phyloP scores from a whole-genome alignment of 148 eudicot species.

The Dianthus caryophyllus region DNA sequence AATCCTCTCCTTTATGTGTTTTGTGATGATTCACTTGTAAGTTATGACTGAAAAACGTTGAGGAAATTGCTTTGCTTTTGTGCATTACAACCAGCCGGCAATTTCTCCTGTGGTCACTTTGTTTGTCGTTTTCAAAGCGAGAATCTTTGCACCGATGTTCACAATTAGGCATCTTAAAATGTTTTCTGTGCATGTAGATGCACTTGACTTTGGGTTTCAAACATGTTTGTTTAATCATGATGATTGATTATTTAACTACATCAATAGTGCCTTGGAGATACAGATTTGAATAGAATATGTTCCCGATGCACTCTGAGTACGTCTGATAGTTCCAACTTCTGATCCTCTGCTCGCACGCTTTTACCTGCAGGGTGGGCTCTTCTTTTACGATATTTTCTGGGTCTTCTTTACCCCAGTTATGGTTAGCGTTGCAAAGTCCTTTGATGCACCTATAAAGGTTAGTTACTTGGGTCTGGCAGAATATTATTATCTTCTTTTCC shows the following conservation, averaged over 20 bases:
- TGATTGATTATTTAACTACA: not conserved
- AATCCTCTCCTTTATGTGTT: not conserved
- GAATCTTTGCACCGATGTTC: not conserved
- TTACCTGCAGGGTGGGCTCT: slow-evolving; percentile 79
- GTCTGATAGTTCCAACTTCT: slow-evolving; percentile 16
- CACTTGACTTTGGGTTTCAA: not conserved
- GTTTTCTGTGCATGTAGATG: not conserved
- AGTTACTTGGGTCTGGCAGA: slow-evolving; percentile 25
- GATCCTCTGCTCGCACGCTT: not conserved
- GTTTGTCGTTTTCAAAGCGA: not conserved
- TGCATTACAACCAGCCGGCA: not conserved
- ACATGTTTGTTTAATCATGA: not conserved
- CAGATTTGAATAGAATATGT: not conserved
- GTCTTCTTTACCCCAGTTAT: slow-evolving; percentile 99
- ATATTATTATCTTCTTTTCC: not conserved
- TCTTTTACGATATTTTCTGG: slow-evolving; percentile 96
- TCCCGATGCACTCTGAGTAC: not conserved
- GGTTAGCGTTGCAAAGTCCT: slow-evolving; percentile 99
- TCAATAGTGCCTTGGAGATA: not conserved
- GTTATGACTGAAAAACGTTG: not conserved
- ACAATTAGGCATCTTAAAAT: not conserved
- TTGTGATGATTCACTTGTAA: not conserved
- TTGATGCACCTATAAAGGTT: slow-evolving; percentile 98
- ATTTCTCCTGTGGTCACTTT: not conserved
- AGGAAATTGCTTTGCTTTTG: not conserved